Evolutionary conservation across 2,329 filamentous ascomycete genomes (phyloP), one percentile per base, ranked within the genome.

Genomic region (Cladosporium phlei): DNA sequence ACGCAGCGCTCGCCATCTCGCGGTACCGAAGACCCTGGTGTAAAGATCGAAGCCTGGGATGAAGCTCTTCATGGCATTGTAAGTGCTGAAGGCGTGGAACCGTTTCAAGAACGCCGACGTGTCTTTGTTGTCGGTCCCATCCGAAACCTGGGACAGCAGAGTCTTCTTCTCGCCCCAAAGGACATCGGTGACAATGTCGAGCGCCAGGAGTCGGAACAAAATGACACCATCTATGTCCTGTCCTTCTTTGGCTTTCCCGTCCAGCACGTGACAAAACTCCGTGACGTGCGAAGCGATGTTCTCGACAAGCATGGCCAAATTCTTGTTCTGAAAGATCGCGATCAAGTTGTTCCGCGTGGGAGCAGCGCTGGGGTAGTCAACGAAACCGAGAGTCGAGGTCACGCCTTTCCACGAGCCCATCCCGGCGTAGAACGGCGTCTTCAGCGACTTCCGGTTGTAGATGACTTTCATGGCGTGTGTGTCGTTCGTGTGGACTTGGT

Each of bases 371-470:
- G 35, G 12, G 39, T 52, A 52, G 29, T 50, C 46, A 8, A 52
- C 11, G n/a, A 44, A 44, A 8, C 52, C 52, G 11, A 54, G 40
- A 3, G 52, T 54, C n/a, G 52, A 47, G 3, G 30, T 50, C 14
- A 54, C 52, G 16, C 52, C 52, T 25, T 54, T 54, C 52, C 52
- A 54, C 6, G 34, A 47, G 11, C 52, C 52, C 52, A 54, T 54
- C 20, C 43, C 42, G 9, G 49, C 22, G 35, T 54, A 54, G 47
- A 54, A 54, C 9, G 25, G 27, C 14, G 52, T 54, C 38, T 52
- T 52, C 19, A 47, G 19, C 2, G 52, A 47, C 11, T 32, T 30
- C 11, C 50, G 50, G 33, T 50, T 39, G 35, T 52, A 54, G 24
- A 54, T 54, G 21, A 39, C 38, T 25, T 52, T 50, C 52, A 54